Percentiles rank a stretch among this genome's conserved stretches.
Conservation (phyloP, 2,329 filamentous ascomycete genomes). For the Xenoacremonium recifei region DNA sequence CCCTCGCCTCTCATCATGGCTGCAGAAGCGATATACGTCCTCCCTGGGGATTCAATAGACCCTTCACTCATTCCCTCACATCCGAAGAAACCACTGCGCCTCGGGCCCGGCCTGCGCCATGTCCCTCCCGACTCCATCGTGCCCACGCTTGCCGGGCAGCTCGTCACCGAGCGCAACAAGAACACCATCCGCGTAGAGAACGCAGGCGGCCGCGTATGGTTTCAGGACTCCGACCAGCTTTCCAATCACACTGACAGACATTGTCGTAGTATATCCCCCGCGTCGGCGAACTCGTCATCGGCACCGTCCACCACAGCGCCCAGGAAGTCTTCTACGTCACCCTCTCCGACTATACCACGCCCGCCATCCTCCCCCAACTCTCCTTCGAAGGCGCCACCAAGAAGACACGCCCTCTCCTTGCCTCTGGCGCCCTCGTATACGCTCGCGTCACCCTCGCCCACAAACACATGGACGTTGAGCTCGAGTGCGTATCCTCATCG, state of each 20-base stretch:
- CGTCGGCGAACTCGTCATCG: conserved; percentile 84
- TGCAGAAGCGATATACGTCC: conserved; percentile 61
- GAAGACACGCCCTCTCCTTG: conserved; percentile 82
- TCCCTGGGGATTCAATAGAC: conserved; percentile 79
- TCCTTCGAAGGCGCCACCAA: conserved; percentile 92
- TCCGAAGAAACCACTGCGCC: conserved; percentile 68
- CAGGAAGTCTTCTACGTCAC: conserved; percentile 78
- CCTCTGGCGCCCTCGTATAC: conserved; percentile 78
- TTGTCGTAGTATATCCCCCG: conserved; percentile 68
- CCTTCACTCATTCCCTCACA: conserved; percentile 64
- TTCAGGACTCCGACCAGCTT: neutral
- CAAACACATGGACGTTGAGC: conserved; percentile 81
- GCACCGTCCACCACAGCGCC: conserved; percentile 73
- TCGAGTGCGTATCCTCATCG: conserved; percentile 82
- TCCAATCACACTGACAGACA: neutral
- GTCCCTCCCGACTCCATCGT: conserved; percentile 74
- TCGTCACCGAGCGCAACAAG: conserved; percentile 68
- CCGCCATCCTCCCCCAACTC: conserved; percentile 77
- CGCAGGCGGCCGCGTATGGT: conserved; percentile 67
- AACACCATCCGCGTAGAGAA: conserved; percentile 77
- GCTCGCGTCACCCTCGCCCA: conserved; percentile 77
- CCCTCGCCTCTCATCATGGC: conserved; percentile 45
- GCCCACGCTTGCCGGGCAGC: conserved; percentile 64
- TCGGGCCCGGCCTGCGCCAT: conserved; percentile 82
- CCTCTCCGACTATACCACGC: conserved; percentile 63